phyloP scores from a whole-genome alignment of 2,329 filamentous ascomycete genomes.

The Diaporthe sp. region DNA sequence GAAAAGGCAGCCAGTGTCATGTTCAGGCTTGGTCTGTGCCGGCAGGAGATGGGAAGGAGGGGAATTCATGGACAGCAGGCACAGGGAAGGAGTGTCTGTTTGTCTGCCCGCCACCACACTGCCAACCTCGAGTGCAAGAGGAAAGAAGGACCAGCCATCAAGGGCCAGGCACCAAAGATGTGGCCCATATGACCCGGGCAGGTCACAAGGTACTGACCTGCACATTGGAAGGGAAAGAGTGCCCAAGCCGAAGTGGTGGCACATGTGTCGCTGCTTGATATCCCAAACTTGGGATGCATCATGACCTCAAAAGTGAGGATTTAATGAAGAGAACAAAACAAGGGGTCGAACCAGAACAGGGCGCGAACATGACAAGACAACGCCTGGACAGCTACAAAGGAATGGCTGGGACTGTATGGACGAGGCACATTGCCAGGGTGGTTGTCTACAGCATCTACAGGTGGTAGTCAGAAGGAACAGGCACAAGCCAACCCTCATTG shows the following conservation, averaged over 20 bases:
- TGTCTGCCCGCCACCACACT: not conserved
- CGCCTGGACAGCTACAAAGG: not conserved
- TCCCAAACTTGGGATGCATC: not conserved
- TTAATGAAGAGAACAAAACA: not conserved
- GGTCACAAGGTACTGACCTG: not conserved
- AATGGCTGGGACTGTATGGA: not conserved
- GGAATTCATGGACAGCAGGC: not conserved
- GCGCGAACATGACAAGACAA: not conserved
- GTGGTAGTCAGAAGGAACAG: conserved; percentile 25
- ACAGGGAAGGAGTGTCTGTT: not conserved
- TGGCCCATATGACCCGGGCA: not conserved
- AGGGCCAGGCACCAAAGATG: not conserved
- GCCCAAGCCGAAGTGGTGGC: not conserved
- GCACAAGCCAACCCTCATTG: conserved; percentile 21
- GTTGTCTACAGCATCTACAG: conserved; percentile 16
- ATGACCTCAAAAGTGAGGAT: not conserved
- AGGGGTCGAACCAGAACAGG: not conserved
- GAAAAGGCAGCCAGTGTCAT: not conserved
- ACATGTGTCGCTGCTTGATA: not conserved
- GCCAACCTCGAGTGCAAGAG: not conserved
- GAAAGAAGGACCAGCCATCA: not conserved
- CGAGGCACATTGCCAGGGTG: not conserved
- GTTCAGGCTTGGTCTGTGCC: not conserved
- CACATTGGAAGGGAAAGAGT: not conserved
- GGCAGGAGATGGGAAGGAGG: not conserved